Percentiles rank a stretch among this genome's conserved stretches.
These are phyloP conservation scores for Ocimum tenuiflorum DNA, from an alignment of 257 asterid species.

Conservation along the genomic window DNA sequence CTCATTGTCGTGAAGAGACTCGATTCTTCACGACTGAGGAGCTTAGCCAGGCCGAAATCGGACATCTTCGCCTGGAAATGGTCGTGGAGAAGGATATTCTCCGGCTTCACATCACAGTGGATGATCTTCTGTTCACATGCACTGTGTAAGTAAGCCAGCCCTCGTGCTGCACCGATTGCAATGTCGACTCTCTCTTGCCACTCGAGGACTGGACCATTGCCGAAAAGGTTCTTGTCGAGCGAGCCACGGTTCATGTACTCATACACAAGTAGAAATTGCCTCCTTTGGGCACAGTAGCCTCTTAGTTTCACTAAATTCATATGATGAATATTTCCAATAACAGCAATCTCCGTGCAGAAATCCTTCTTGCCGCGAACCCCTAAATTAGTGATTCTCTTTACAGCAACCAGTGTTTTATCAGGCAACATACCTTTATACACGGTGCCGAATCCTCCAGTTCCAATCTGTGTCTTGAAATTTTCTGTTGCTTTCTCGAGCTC, in stretches of 20 bases:
- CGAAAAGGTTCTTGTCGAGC: conserved; percentile 55
- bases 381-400: conserved; percentile 43
- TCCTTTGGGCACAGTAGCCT: conserved; percentile 58
- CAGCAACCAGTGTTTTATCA: conserved; percentile 55
- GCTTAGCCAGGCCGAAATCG: conserved; percentile 77
- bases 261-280: conserved; percentile 53
- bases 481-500: conserved; percentile 54
- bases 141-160: conserved; percentile 64
- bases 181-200: conserved; percentile 62
- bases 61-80: conserved; percentile 59
- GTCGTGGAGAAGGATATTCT: conserved; percentile 62
- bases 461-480: conserved; percentile 46
- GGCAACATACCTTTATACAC: conserved; percentile 55
- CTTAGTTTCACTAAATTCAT: conserved; percentile 60
- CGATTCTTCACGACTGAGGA: conserved; percentile 49
- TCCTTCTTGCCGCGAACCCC: conserved; percentile 56
- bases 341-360: conserved; percentile 61
- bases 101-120: conserved; percentile 77
- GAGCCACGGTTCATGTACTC: conserved; percentile 78
- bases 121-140: conserved; percentile 67
- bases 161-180: conserved; percentile 65
- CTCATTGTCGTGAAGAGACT: conserved; percentile 69
- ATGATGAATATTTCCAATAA: conserved; percentile 65
- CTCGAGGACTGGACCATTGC: conserved; percentile 50
- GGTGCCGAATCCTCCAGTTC: conserved; percentile 70